A percentile compares a stretch with the other conserved stretches of the same genome.
These are phyloP conservation scores for Bipolaris gigantea DNA, from an alignment of 2,329 filamentous ascomycete genomes.

Conservation along the genomic window DNA sequence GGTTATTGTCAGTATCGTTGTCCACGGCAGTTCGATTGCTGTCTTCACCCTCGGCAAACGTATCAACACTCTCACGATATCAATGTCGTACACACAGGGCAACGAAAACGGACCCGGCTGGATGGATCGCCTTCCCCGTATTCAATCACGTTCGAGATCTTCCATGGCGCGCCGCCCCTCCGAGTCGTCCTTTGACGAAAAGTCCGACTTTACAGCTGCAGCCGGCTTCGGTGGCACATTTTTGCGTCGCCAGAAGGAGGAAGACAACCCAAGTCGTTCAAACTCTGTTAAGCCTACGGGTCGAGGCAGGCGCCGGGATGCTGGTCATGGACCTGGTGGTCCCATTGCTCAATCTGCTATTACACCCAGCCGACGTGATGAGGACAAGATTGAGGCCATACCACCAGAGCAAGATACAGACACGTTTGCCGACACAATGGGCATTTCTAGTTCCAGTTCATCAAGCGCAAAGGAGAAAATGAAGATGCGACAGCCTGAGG, in stretches of 20 bases:
- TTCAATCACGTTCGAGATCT: slow-evolving; percentile 80
- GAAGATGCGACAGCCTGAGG: slow-evolving; percentile 30
- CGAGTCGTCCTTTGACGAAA: slow-evolving; percentile 60
- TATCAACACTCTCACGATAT: slow-evolving; percentile 94
- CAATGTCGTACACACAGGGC: slow-evolving; percentile 91
- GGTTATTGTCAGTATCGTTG: slow-evolving; percentile 89
- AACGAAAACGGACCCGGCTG: slow-evolving; percentile 87
- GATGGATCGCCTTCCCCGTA: slow-evolving; percentile 88
- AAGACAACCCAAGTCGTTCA: slow-evolving; percentile 67
- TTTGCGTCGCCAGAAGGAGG: slow-evolving; percentile 74
- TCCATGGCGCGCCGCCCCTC: slow-evolving; percentile 66
- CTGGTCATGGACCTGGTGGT: slow-evolving; percentile 75
- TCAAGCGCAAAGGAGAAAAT: slow-evolving; percentile 40
- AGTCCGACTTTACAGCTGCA: slow-evolving; percentile 60
- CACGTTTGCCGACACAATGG: slow-evolving; percentile 48
- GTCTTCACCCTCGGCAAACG: slow-evolving; percentile 97
- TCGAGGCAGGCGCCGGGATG: slow-evolving; percentile 70
- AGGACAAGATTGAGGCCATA: slow-evolving; percentile 37
- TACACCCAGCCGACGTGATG: slow-evolving; percentile 59
- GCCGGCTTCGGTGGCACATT: slow-evolving; percentile 78
- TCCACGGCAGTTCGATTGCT: slow-evolving; percentile 96
- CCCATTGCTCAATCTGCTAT: slow-evolving; percentile 91
- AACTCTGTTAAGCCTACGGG: slow-evolving; percentile 54
- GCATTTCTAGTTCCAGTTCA: slow-evolving; percentile 44
- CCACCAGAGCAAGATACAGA: slow-evolving; percentile 50